Conservation (phyloP, 2,329 filamentous ascomycete genomes). For the Sphaerulina musiva region DNA sequence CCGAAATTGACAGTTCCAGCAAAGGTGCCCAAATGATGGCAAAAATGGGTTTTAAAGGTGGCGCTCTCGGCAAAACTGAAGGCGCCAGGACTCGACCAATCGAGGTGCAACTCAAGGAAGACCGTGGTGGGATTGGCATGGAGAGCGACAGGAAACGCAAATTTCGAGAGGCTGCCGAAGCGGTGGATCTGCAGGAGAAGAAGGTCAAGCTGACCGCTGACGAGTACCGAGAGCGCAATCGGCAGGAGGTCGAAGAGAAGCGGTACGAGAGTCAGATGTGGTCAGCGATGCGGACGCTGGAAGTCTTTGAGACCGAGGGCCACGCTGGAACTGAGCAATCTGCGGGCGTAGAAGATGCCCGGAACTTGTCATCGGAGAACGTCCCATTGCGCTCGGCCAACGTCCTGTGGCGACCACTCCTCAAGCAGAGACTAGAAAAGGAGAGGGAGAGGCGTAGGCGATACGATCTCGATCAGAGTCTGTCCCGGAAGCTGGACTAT, state of each 20-base stretch:
- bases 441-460: slow-evolving; percentile 62
- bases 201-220: slow-evolving; percentile 57
- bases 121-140: slow-evolving; percentile 74
- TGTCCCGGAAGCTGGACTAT: slow-evolving; percentile 58
- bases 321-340: slow-evolving; percentile 20
- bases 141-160: slow-evolving; percentile 79
- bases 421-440: slow-evolving; percentile 61
- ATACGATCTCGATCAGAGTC: slow-evolving; percentile 59
- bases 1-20: slow-evolving; percentile 62
- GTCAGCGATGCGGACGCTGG: slow-evolving; percentile 75
- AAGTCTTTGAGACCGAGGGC: slow-evolving; percentile 61
- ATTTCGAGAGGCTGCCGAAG: slow-evolving; percentile 50
- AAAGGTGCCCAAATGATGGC: slow-evolving; percentile 97
- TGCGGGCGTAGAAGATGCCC: slow-evolving; percentile 4
- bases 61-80: slow-evolving; percentile 60
- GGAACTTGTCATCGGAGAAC: slow-evolving; percentile 1
- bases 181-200: slow-evolving; percentile 47
- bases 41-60: slow-evolving; percentile 82
- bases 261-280: slow-evolving; percentile 62
- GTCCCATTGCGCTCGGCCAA: slow-evolving; percentile 54
- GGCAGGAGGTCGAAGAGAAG: slow-evolving; percentile 62
- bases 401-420: slow-evolving; percentile 70
- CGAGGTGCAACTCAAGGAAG: slow-evolving; percentile 67
- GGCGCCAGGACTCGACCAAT: slow-evolving; percentile 63
- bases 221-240: slow-evolving; percentile 67